Evolutionary conservation across 345 rosid species (phyloP).

Genomic region (Aethionema arabicum): DNA sequence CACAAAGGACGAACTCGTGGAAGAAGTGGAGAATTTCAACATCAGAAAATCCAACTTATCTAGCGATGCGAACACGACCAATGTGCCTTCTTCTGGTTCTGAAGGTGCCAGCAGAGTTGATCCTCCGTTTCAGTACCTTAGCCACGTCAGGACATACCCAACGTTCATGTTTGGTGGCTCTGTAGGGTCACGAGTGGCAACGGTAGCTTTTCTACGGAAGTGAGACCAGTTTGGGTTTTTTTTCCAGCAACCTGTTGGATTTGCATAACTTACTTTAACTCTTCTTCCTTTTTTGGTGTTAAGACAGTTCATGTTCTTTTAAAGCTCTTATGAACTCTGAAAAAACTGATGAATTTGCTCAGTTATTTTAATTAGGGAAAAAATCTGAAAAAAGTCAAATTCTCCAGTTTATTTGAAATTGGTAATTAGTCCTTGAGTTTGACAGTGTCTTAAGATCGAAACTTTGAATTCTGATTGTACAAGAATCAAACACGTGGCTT

Average conservation of each 20-base stretch:
- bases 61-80: constrained; percentile 34
- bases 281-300: not conserved
- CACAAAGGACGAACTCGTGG: constrained; percentile 82
- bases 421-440: not conserved
- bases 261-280: constrained; percentile 14
- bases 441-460: constrained; percentile 10
- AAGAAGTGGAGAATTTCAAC: constrained; percentile 71
- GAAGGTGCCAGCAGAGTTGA: constrained; percentile 41
- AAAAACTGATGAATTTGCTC: constrained; percentile 13
- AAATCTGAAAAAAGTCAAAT: not conserved
- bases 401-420: not conserved
- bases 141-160: constrained; percentile 83
- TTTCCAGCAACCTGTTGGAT: not conserved
- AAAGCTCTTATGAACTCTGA: constrained; percentile 7
- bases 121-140: constrained; percentile 58
- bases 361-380: constrained; percentile 4
- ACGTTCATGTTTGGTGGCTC: constrained; percentile 88
- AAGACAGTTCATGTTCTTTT: constrained; percentile 23
- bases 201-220: constrained; percentile 78
- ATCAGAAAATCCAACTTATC: constrained; percentile 43
- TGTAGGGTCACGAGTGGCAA: constrained; percentile 88
- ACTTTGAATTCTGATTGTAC: constrained; percentile 12
- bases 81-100: constrained; percentile 35
- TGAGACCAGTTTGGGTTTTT: constrained; percentile 31
- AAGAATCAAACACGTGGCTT: constrained; percentile 16